These are phyloP conservation scores for Scheffersomyces parashehatae DNA, from an alignment of 1,139 yeast genomes.

Conservation along the genomic window DNA sequence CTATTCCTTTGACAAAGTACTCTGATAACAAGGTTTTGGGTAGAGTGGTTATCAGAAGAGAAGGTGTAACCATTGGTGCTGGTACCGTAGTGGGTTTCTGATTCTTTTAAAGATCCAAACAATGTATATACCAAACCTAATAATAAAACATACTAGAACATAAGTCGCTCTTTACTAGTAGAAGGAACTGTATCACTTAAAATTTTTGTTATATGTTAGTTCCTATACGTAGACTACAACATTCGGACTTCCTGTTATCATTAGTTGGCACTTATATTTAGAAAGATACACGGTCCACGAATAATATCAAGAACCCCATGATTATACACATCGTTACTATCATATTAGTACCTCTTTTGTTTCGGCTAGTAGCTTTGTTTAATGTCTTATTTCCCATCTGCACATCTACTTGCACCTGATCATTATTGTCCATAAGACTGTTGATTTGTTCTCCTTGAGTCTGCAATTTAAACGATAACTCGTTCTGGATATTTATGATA, in stretches of 20 bases:
- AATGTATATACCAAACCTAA: neutral
- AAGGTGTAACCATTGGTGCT: slow-evolving; percentile 87
- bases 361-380: slow-evolving; percentile 67
- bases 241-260: too few relatives aligned
- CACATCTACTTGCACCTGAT: slow-evolving; percentile 68
- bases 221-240: too few relatives aligned
- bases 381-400: slow-evolving; percentile 73
- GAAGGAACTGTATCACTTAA: too few relatives aligned
- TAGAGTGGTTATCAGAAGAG: slow-evolving; percentile 79
- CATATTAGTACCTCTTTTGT: slow-evolving; percentile 69
- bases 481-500: slow-evolving; percentile 76
- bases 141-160: too few relatives aligned
- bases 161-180: too few relatives aligned
- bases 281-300: slow-evolving; percentile 59
- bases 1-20: slow-evolving; percentile 64
- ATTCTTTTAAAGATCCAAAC: neutral
- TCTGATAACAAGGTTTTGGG: slow-evolving; percentile 67
- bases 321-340: slow-evolving; percentile 61
- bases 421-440: slow-evolving; percentile 67
- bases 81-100: slow-evolving; percentile 51
- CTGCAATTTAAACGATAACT: slow-evolving; percentile 72
- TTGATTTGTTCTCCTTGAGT: slow-evolving; percentile 76
- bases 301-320: slow-evolving; percentile 61
- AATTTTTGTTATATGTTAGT: too few relatives aligned
- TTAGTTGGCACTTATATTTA: neutral